Conservation (phyloP, 106 monocot genomes). For the Agapanthus africanus region DNA sequence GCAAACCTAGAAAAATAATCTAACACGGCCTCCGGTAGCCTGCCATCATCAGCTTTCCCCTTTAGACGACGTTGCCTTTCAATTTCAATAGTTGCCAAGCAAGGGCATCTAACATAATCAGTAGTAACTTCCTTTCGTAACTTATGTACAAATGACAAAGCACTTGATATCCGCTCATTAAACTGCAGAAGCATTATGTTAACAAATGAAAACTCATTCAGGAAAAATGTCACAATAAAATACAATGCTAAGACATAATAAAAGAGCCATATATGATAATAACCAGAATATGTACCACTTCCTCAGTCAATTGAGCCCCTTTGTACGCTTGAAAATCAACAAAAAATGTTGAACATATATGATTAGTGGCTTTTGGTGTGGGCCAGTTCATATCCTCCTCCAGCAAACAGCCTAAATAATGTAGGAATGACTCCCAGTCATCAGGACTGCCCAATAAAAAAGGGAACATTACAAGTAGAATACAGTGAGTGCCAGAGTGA, state of each 20-base stretch:
- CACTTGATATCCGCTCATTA: slow-evolving; percentile 69
- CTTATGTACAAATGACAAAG: slow-evolving; percentile 54
- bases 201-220: slow-evolving; percentile 6
- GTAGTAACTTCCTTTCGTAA: slow-evolving; percentile 37
- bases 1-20: slow-evolving; percentile 80
- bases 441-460: slow-evolving; percentile 71
- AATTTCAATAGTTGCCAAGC: slow-evolving; percentile 85
- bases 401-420: slow-evolving; percentile 81
- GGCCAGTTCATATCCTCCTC: slow-evolving; percentile 60
- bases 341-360: slow-evolving; percentile 13
- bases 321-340: slow-evolving; percentile 24
- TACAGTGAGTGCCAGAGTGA: slow-evolving; percentile 5
- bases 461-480: slow-evolving; percentile 16
- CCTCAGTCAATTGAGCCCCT: slow-evolving; percentile 32
- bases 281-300: slow-evolving; percentile 41
- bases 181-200: slow-evolving; percentile 43
- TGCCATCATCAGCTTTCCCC: slow-evolving; percentile 40
- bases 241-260: background rate
- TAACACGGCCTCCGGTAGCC: slow-evolving; percentile 52
- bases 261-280: background rate
- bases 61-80: slow-evolving; percentile 48
- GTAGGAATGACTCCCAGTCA: slow-evolving; percentile 90
- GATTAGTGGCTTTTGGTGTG: slow-evolving; percentile 11
- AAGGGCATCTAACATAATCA: slow-evolving; percentile 65
- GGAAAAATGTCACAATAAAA: background rate